Evolutionary conservation across 371 early-diverging fungal genomes (phyloP).

Genomic region (Spraguea lophii): DNA sequence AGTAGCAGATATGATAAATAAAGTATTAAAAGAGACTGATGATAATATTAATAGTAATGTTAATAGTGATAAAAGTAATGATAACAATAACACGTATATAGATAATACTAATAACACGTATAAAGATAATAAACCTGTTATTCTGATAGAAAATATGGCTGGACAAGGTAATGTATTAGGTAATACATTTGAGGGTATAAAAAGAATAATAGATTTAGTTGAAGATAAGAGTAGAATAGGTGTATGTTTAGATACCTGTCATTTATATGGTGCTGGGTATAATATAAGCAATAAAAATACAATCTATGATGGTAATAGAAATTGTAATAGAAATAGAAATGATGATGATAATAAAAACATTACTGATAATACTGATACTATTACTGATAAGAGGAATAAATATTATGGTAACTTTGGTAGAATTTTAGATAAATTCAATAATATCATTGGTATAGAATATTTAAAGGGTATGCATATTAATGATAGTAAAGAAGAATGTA

Average conservation of each 20-base stretch:
- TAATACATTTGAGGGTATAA: conserved; percentile 48
- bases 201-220: conserved; percentile 47
- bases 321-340: too few relatives aligned
- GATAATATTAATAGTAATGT: too few relatives aligned
- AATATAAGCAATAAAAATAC: conserved; percentile 48
- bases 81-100: too few relatives aligned
- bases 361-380: too few relatives aligned
- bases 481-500: conserved; percentile 48
- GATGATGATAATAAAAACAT: conserved; percentile 26
- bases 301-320: too few relatives aligned
- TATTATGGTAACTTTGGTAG: conserved; percentile 35
- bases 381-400: too few relatives aligned
- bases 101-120: too few relatives aligned
- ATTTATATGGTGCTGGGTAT: conserved; percentile 52
- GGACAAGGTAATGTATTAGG: conserved; percentile 51
- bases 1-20: conserved; percentile 49
- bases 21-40: conserved; percentile 43
- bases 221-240: conserved; percentile 50
- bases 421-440: conserved; percentile 49
- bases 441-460: conserved; percentile 48
- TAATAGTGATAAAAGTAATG: too few relatives aligned
- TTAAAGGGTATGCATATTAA: conserved; percentile 52
- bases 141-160: conserved; percentile 54
- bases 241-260: conserved; percentile 54
- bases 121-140: conserved; percentile 44